Evolutionary conservation across 2,329 filamentous ascomycete species (phyloP), one percentile per base, ranked within the genome.

Genomic region (Hortaea werneckii): DNA sequence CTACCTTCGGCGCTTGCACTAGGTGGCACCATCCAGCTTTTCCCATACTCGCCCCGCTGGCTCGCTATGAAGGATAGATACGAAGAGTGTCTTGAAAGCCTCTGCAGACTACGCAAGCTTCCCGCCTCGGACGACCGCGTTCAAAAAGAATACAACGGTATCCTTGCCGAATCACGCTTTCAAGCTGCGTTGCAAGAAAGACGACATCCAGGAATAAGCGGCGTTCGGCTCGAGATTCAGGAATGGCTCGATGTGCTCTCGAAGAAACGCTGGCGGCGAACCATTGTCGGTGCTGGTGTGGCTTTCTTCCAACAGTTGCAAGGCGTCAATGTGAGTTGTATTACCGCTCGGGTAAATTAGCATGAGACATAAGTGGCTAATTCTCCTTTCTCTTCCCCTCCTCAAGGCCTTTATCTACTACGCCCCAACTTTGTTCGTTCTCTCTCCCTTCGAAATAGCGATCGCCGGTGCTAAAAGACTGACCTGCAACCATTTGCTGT

Each of bases 371-470:
- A n/a, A n/a, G n/a, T n/a, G n/a, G n/a, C n/a, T n/a, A n/a, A n/a
- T n/a, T n/a, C n/a, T n/a, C n/a, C n/a, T n/a, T 34, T 7, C 30
- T 34, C 7, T 7, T n/a, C 30, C n/a, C n/a, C n/a, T n/a, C n/a
- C n/a, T n/a, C n/a, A n/a, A n/a, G n/a, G n/a, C n/a, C n/a, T n/a
- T n/a, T n/a, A n/a, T n/a, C n/a, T n/a, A 71, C 58, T 72, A 71
- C 49, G 60, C 68, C 0, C 67, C 69, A 0, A 67, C 60, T 0
- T 52, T 70, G 0, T 73, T 73, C 43, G 45, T 52, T n/a, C n/a
- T n/a, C n/a, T n/a, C n/a, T n/a, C n/a, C n/a, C n/a, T n/a, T n/a
- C n/a, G n/a, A n/a, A n/a, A n/a, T n/a, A n/a, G n/a, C n/a, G n/a
- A n/a, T n/a, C n/a, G n/a, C n/a, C n/a, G n/a, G n/a, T n/a, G n/a